Evolutionary conservation across 2,329 filamentous ascomycete species (phyloP), one percentile per base, ranked within the genome.

Genomic region (Trichoderma sp.): DNA sequence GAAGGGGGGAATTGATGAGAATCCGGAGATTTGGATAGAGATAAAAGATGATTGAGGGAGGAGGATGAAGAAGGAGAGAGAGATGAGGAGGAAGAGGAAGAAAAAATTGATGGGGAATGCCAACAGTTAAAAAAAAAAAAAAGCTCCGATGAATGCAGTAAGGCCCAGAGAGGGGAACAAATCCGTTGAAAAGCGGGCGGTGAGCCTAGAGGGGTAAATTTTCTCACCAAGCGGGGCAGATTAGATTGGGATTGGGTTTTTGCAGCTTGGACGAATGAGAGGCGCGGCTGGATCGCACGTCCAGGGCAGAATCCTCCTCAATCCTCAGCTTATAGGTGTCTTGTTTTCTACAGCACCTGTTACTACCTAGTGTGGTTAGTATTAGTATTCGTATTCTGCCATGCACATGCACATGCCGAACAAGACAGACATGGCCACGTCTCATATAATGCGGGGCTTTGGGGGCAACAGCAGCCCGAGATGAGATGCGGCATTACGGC

Each of bases 141-240:
- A 55, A 52, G 47, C 35, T 55, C 29, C 52, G 40, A 43, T 43
- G 40, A 19, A n/a, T 52, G 27, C 49, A 21, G 47, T 27, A 31
- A 47, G 43, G 37, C 52, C 37, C 35, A 59, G 29, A 33, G n/a
- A 35, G 53, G 67, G 68, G 71, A 63, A 31, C 49, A 59, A 67
- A 59, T 35, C 31, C 52, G 55, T 57, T n/a, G 43, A 64, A 70
- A 70, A 64, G 69, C 72, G 73, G 74, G 73, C 72, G 75, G 73
- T 75, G 75, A 75, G 72, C 73, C 75, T 76, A 72, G 73, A 75
- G 74, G 76, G 74, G 74, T 72, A 75, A 75, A 77, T 73, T 75
- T 75, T 77, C 61, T 64, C 58, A 61, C 49, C 49, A 37, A 70
- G 68, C 68, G 68, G 68, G 68, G 68, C 68, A 68, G 55, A 58